Conservation (phyloP, 2,329 filamentous ascomycete genomes). For the Ascochyta pisi region DNA sequence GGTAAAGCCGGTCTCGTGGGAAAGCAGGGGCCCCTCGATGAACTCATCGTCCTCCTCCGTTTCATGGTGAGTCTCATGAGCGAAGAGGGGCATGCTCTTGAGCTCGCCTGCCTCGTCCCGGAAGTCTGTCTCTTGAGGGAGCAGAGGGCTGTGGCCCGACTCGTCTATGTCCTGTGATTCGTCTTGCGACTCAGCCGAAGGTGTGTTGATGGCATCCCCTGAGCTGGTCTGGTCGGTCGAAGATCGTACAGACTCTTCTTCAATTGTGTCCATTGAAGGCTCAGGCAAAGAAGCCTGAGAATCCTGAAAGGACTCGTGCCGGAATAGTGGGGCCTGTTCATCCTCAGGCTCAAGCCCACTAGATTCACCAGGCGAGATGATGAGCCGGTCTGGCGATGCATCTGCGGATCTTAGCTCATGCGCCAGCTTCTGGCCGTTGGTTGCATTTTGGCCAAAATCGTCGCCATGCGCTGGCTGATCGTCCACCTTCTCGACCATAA, state of each 20-base stretch:
- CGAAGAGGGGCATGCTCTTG: conserved; percentile 18
- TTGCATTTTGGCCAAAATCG: conserved; percentile 45
- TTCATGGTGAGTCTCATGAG: conserved; percentile 18
- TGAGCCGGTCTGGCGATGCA: conserved; percentile 43
- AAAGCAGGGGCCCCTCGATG: conserved; percentile 24
- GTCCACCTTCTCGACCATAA: conserved; percentile 48
- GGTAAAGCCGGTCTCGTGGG: conserved; percentile 28
- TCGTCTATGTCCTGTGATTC: conserved; percentile 6
- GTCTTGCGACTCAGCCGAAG: conserved; percentile 25
- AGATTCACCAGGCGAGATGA: conserved; percentile 31
- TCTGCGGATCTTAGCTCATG: conserved; percentile 43
- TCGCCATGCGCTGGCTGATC: conserved; percentile 44
- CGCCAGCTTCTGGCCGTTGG: conserved; percentile 43
- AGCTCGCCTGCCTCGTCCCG: conserved; percentile 15
- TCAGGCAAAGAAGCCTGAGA: conserved; percentile 11
- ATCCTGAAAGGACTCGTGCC: conserved; percentile 38
- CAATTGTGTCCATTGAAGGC: conserved; percentile 22
- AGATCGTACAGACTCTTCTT: conserved; percentile 27
- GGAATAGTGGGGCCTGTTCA: conserved; percentile 37
- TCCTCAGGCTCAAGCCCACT: conserved; percentile 26
- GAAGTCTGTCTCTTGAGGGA: conserved; percentile 30
- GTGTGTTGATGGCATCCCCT: conserved; percentile 24
- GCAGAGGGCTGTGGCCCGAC: conserved; percentile 20
- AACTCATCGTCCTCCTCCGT: conserved; percentile 14
- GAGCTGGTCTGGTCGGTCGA: conserved; percentile 32